phyloP scores from a whole-genome alignment of 257 asterid genomes.

The Cynanchum wilfordii region DNA sequence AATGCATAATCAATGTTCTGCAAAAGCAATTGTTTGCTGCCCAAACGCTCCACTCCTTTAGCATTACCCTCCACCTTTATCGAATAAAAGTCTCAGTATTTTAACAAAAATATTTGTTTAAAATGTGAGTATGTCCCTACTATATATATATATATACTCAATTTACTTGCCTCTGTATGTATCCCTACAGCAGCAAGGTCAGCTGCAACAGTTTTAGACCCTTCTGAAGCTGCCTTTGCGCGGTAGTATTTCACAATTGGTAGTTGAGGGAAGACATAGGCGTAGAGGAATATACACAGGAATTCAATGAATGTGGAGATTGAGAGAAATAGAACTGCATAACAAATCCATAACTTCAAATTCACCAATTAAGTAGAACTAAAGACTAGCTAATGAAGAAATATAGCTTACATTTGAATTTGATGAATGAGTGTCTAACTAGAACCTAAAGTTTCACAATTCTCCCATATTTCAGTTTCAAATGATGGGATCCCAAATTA shows the following conservation, averaged over 20 bases:
- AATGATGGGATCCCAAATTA: not conserved
- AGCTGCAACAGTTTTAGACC: conserved; percentile 76
- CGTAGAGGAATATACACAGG: conserved; percentile 61
- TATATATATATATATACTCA: conserved; percentile 7
- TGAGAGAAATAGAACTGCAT: conserved; percentile 62
- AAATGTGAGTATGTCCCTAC: not conserved
- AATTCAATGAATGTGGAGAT: conserved; percentile 65
- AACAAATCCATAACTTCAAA: conserved; percentile 1
- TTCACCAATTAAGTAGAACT: not conserved
- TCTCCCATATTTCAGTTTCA: not conserved
- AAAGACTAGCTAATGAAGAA: not conserved
- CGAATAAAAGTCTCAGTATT: not conserved
- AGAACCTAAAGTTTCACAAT: not conserved
- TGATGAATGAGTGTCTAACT: not conserved
- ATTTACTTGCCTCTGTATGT: conserved; percentile 22
- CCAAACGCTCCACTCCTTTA: conserved; percentile 35
- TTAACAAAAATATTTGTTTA: not conserved
- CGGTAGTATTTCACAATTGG: conserved; percentile 72
- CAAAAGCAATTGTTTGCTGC: conserved; percentile 43
- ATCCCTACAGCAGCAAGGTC: conserved; percentile 91
- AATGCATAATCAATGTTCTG: conserved; percentile 58
- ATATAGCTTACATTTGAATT: not conserved
- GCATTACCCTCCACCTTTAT: conserved; percentile 31
- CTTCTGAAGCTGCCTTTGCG: conserved; percentile 73
- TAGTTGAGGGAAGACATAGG: conserved; percentile 50